Evolutionary conservation across 345 rosid genomes (phyloP), one percentile per base, ranked within the genome.

Genomic region (Noccaea bulbosa): DNA sequence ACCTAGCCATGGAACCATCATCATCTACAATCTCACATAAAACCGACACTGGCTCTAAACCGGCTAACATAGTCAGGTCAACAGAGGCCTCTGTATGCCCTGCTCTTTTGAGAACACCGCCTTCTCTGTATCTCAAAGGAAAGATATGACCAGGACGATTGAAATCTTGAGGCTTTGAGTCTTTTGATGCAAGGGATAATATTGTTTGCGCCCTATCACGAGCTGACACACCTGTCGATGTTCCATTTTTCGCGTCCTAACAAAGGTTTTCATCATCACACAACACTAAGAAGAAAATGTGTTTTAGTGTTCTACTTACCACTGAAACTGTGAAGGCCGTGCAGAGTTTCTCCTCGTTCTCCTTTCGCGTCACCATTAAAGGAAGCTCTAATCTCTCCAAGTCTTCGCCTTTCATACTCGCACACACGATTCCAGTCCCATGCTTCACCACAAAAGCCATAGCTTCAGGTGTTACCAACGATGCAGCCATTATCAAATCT

Each of bases 1-100:
- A 79, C 78, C 96, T 85, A 77, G 98, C 98, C 98, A 93, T 93
- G 40, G 97, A 93, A 46, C 98, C 98, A 81, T 93, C 97, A 67
- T 93, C 93, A 79, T 93, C 98, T 46, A 91, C 96, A 78, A 93
- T 73, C 85, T 91, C 97, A 62, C 94, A 91, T 43, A 93, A 63
- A 59, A 87, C 90, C n/a, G 87, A 89, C 32, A 71, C 92, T 27
- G 97, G 94, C 6, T 85, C 86, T 30, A 91, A 68, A 38, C 97
- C 97, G 32, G 97, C 95, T 41, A 91, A 81, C 46, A 85, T 75
- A 3, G 94, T 85, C 65, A 93, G 87, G 80, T 93, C 97, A 69
- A 89, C 87, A 35, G 97, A 88, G 51, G 98, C 96, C 83, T 93
- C 97, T 2, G 98, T 89, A 53, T 93, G 98, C 61, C 98, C 97